Evolutionary conservation across 495 filamentous ascomycete genomes (phyloP).

Genomic region (Penicillium riverlandense): DNA sequence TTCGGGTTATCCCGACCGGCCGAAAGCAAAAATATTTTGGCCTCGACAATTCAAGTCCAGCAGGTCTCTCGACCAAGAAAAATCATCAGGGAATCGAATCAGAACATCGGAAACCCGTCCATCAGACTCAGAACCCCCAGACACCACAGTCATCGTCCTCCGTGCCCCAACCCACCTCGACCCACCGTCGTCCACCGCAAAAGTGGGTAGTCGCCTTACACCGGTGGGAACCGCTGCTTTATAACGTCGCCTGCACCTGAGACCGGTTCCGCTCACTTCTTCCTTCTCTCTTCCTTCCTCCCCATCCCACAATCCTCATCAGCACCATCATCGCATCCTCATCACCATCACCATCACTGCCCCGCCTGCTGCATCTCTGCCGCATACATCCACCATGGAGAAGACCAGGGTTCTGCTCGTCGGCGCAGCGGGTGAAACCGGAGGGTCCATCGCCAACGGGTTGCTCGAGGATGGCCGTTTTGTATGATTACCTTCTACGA

Average conservation of each 20-base stretch:
- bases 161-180: conserved; percentile 17
- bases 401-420: conserved; percentile 39
- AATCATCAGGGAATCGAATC: too few relatives aligned
- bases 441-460: conserved; percentile 42
- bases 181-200: conserved; percentile 30
- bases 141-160: too few relatives aligned
- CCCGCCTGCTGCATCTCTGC: conserved; percentile 1
- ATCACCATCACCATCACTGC: background rate
- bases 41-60: too few relatives aligned
- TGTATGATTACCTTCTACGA: conserved; percentile 18
- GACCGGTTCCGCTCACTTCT: conserved; percentile 10
- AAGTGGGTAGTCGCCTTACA: conserved; percentile 29
- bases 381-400: conserved; percentile 20
- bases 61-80: too few relatives aligned
- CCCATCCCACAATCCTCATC: conserved; percentile 1
- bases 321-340: conserved; percentile 3
- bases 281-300: conserved; percentile 6
- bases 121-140: too few relatives aligned
- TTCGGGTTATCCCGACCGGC: too few relatives aligned
- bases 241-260: conserved; percentile 26
- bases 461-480: conserved; percentile 33
- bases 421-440: conserved; percentile 43
- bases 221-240: conserved; percentile 19
- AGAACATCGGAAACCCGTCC: too few relatives aligned
- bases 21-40: too few relatives aligned